phyloP scores from a whole-genome alignment of 129 eudicot genomes.

The Solidago caesia region DNA sequence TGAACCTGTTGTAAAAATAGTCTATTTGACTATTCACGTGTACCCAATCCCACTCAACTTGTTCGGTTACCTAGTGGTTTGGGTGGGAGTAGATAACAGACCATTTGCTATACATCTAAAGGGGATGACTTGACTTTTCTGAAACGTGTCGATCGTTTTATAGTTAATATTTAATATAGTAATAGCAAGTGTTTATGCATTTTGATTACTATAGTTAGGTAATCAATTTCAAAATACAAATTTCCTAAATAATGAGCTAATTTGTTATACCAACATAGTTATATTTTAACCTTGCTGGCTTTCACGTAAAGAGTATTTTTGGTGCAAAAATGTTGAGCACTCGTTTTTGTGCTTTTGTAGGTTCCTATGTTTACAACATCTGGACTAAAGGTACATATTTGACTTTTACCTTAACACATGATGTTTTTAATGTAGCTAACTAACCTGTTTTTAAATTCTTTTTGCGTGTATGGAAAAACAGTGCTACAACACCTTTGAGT shows the following conservation, averaged over 20 bases:
- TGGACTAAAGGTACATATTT: constrained; percentile 73
- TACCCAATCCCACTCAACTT: no score
- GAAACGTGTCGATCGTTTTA: no score
- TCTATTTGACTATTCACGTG: no score
- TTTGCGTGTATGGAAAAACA: constrained; percentile 96
- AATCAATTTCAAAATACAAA: not conserved
- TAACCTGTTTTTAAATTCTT: not conserved
- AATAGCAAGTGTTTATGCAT: not conserved
- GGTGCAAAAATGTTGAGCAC: constrained; percentile 88
- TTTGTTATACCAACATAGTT: not conserved
- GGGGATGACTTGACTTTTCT: no score
- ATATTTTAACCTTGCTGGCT: constrained; percentile 1
- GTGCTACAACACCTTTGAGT: constrained; percentile 94
- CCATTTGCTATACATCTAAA: no score
- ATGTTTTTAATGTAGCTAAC: not conserved
- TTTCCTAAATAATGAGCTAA: not conserved
- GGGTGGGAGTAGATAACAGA: no score
- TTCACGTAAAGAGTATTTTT: constrained; percentile 93
- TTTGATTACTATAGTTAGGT: not conserved
- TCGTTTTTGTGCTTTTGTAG: constrained; percentile 37
- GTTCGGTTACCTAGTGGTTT: no score
- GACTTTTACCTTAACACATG: not conserved
- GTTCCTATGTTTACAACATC: constrained; percentile 99
- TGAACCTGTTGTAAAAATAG: no score
- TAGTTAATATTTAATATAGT: no score